Percentiles rank a stretch among this genome's conserved stretches.
Conservation (phyloP, 495 filamentous ascomycete species). For the Penicillium chermesinum region DNA sequence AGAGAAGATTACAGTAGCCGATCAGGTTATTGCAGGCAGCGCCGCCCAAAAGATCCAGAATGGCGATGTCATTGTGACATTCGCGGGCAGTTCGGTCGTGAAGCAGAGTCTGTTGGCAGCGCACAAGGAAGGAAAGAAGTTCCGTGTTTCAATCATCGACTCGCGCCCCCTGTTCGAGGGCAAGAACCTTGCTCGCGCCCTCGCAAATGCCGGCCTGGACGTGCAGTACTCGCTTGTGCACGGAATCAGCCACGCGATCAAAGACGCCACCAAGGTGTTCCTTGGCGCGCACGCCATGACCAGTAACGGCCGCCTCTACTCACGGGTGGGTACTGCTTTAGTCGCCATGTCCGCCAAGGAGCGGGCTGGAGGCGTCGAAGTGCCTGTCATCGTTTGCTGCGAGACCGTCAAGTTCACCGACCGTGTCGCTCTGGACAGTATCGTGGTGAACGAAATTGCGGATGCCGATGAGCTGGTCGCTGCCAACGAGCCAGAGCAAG, state of each 20-base stretch:
- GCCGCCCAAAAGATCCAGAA: conserved; percentile 68
- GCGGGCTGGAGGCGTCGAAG: conserved; percentile 47
- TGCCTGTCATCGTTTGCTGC: conserved; percentile 85
- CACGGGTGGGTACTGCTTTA: conserved; percentile 78
- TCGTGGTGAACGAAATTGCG: conserved; percentile 90
- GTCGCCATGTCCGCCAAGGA: conserved; percentile 83
- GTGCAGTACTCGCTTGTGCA: conserved; percentile 78
- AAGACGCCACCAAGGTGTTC: conserved; percentile 72
- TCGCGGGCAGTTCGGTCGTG: conserved; percentile 81
- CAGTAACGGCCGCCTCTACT: conserved; percentile 83
- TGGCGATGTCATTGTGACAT: conserved; percentile 81
- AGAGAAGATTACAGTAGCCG: conserved; percentile 81
- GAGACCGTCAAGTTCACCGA: conserved; percentile 97
- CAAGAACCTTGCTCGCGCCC: conserved; percentile 61
- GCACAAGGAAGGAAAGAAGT: conserved; percentile 60
- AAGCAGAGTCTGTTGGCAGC: conserved; percentile 74
- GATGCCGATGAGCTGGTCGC: conserved; percentile 57
- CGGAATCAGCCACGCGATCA: conserved; percentile 64
- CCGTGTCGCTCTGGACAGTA: conserved; percentile 80
- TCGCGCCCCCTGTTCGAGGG: conserved; percentile 77
- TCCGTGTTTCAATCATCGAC: conserved; percentile 83
- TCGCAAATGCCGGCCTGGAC: conserved; percentile 63
- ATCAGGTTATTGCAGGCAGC: conserved; percentile 73
- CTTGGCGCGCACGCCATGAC: conserved; percentile 88
- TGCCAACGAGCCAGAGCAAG: conserved; percentile 26